These are phyloP conservation scores for Trichosanthes truncata DNA, from an alignment of 306 rosid genomes.

Conservation along the genomic window DNA sequence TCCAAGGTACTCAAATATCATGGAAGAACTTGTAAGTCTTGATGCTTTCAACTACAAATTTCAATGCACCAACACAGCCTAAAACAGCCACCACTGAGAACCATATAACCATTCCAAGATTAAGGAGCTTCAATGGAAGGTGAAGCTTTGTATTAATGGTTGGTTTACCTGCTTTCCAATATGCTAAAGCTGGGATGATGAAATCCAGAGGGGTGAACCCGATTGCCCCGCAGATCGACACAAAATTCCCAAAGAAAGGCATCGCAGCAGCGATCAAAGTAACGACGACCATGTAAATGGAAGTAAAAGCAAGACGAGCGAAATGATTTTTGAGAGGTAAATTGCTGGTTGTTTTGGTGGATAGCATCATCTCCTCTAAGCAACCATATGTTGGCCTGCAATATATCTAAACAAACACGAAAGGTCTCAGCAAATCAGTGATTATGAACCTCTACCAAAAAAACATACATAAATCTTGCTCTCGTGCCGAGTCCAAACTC, in stretches of 20 bases:
- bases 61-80: constrained; percentile 64
- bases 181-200: constrained; percentile 66
- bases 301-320: constrained; percentile 29
- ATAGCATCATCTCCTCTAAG: constrained; percentile 38
- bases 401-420: constrained; percentile 39
- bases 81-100: constrained; percentile 60
- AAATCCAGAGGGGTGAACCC: constrained; percentile 73
- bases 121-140: constrained; percentile 30
- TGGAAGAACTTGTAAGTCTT: constrained; percentile 51
- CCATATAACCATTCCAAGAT: constrained; percentile 44
- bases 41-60: constrained; percentile 51
- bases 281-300: constrained; percentile 36
- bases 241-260: constrained; percentile 71
- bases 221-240: constrained; percentile 64
- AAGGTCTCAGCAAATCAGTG: not conserved
- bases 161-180: constrained; percentile 40
- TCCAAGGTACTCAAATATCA: constrained; percentile 32
- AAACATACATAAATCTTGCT: not conserved
- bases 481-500: not conserved
- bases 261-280: constrained; percentile 60
- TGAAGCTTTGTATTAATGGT: constrained; percentile 23
- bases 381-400: constrained; percentile 76
- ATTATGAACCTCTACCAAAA: not conserved
- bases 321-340: constrained; percentile 19
- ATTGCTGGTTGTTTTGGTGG: constrained; percentile 15